Percentiles rank a stretch among this genome's conserved stretches.
Evolutionary conservation across 257 asterid species (phyloP).

Genomic region (Nicotiana paniculata): DNA sequence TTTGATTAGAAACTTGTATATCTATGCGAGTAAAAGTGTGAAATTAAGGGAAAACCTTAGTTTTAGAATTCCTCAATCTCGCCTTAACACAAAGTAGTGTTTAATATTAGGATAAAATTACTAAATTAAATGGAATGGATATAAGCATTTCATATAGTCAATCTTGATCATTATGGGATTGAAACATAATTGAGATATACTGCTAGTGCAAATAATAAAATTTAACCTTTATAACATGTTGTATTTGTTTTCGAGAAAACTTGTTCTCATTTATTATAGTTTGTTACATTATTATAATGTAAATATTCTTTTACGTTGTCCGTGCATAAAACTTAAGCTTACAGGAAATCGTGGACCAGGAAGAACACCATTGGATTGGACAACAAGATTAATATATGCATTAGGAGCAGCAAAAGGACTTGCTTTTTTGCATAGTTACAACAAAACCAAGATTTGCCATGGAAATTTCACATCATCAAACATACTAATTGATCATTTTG

Average conservation of each 20-base stretch:
- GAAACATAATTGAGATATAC: neutral
- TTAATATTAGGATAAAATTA: too few species aligned
- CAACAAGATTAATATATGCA: slow-evolving; percentile 27
- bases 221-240: neutral
- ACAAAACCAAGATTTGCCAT: slow-evolving; percentile 27
- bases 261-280: neutral
- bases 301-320: neutral
- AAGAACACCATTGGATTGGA: slow-evolving; percentile 41
- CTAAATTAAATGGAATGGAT: too few species aligned
- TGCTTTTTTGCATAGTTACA: slow-evolving; percentile 21
- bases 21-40: too few species aligned
- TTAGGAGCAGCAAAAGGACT: slow-evolving; percentile 34
- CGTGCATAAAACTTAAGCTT: too few species aligned
- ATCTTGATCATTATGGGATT: neutral
- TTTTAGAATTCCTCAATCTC: too few species aligned
- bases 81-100: too few species aligned
- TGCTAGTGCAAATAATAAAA: neutral
- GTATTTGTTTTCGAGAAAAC: neutral
- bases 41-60: too few species aligned
- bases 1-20: too few species aligned
- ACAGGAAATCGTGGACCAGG: slow-evolving; percentile 39
- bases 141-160: neutral
- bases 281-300: neutral
- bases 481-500: slow-evolving; percentile 21
- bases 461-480: slow-evolving; percentile 34